Conservation (phyloP, 1,284 basidiomycete genomes). For the Microstroma glucosiphilum region DNA sequence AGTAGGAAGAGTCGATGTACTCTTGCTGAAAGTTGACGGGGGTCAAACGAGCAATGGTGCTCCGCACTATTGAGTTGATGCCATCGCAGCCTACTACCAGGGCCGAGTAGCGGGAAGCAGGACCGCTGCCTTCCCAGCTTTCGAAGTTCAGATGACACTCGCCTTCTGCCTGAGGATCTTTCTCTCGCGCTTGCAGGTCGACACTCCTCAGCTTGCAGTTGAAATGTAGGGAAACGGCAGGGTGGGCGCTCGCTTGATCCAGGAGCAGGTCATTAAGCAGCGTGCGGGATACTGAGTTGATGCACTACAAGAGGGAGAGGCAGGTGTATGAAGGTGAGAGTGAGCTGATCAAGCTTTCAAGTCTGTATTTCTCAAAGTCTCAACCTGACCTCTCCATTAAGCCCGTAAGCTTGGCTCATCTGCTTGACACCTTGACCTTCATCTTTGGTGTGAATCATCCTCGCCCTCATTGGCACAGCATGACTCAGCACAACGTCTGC, state of each 20-base stretch:
- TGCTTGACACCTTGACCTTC: slow-evolving; percentile 13
- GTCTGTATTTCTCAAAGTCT: slow-evolving; percentile 11
- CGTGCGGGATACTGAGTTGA: slow-evolving; percentile 85
- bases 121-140: slow-evolving; percentile 3
- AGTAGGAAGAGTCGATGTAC: slow-evolving; percentile 90
- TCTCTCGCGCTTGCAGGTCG: slow-evolving; percentile 62
- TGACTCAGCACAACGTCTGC: slow-evolving; percentile 69
- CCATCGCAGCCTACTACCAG: slow-evolving; percentile 37
- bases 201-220: slow-evolving; percentile 68
- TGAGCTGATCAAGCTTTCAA: background rate
- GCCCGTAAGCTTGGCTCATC: slow-evolving; percentile 69
- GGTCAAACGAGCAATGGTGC: slow-evolving; percentile 56
- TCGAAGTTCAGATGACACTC: slow-evolving; percentile 12
- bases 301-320: slow-evolving; percentile 59
- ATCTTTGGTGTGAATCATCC: slow-evolving; percentile 77
- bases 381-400: slow-evolving; percentile 68
- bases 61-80: slow-evolving; percentile 24
- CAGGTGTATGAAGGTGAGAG: background rate
- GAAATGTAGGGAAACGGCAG: slow-evolving; percentile 68
- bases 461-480: slow-evolving; percentile 85
- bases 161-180: background rate
- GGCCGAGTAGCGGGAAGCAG: slow-evolving; percentile 21
- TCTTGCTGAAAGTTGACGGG: slow-evolving; percentile 78
- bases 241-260: slow-evolving; percentile 61
- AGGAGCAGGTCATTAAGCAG: slow-evolving; percentile 81